Conservation (phyloP, 768 basidiomycete genomes). For the Boletus rufocinnamomeus region DNA sequence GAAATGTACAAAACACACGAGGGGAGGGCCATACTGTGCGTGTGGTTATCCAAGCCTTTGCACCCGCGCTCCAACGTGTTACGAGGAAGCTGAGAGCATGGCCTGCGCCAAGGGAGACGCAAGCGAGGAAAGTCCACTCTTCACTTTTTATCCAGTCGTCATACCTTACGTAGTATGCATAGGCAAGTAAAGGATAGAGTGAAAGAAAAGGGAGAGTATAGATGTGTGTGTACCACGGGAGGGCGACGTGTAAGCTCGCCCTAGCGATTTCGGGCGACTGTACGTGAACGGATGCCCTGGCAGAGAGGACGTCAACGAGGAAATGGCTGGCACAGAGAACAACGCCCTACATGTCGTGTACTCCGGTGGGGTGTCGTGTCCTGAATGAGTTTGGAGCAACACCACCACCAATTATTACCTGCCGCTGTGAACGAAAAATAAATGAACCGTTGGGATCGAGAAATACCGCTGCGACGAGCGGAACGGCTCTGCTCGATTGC, state of each 20-base stretch:
- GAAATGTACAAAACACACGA: not conserved
- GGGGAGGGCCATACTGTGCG: slow-evolving; percentile 50
- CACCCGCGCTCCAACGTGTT: slow-evolving; percentile 85
- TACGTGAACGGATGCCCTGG: slow-evolving; percentile 51
- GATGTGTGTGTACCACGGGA: slow-evolving; percentile 70
- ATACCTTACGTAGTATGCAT: slow-evolving; percentile 90
- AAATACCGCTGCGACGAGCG: slow-evolving; percentile 1
- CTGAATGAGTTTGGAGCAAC: not conserved
- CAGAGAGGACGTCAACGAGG: not conserved
- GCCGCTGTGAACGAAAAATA: not conserved
- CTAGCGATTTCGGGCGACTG: slow-evolving; percentile 67
- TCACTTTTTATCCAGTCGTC: slow-evolving; percentile 89
- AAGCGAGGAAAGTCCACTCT: slow-evolving; percentile 97
- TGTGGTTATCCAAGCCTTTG: slow-evolving; percentile 80
- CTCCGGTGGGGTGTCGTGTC: slow-evolving; percentile 6
- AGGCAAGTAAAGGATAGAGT: slow-evolving; percentile 80
- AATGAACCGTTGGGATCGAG: too few relatives aligned
- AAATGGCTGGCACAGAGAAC: not conserved
- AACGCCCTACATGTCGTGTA: slow-evolving; percentile 22
- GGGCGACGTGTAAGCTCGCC: slow-evolving; percentile 63
- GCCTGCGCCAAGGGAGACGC: slow-evolving; percentile 77
- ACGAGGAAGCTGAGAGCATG: slow-evolving; percentile 92
- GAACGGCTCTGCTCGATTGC: not conserved
- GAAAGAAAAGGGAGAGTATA: slow-evolving; percentile 79
- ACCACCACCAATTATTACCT: slow-evolving; percentile 6